Evolutionary conservation across 2,329 filamentous ascomycete genomes (phyloP).

Genomic region (Trichophyton rubrum): DNA sequence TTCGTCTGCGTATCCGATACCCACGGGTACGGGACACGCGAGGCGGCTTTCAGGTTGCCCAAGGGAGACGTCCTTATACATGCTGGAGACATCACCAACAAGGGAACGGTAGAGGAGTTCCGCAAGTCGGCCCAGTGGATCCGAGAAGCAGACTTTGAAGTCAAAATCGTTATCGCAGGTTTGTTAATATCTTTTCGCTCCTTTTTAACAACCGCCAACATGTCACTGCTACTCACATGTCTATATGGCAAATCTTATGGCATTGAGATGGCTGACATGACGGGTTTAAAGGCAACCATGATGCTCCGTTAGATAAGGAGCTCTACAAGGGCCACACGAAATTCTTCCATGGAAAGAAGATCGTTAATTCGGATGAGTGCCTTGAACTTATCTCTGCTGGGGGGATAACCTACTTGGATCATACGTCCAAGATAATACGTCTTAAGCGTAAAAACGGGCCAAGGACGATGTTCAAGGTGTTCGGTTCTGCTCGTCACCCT

Average conservation of each 20-base stretch:
- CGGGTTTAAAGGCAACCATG: slow-evolving; percentile 41
- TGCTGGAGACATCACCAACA: slow-evolving; percentile 47
- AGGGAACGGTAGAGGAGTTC: slow-evolving; percentile 41
- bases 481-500: slow-evolving; percentile 45
- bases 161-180: slow-evolving; percentile 46
- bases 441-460: slow-evolving; percentile 36
- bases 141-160: slow-evolving; percentile 40
- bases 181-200: not conserved
- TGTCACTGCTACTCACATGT: not conserved
- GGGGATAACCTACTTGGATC: slow-evolving; percentile 39
- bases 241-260: not conserved
- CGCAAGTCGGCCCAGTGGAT: slow-evolving; percentile 43
- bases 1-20: slow-evolving; percentile 50
- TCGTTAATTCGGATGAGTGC: slow-evolving; percentile 36
- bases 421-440: slow-evolving; percentile 35
- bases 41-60: slow-evolving; percentile 40
- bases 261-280: not conserved
- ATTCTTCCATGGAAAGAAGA: slow-evolving; percentile 33
- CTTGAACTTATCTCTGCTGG: slow-evolving; percentile 29
- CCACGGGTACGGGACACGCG: slow-evolving; percentile 39
- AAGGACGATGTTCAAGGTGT: slow-evolving; percentile 41
- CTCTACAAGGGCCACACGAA: slow-evolving; percentile 35
- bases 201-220: not conserved
- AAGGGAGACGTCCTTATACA: slow-evolving; percentile 47
- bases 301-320: slow-evolving; percentile 40